These are phyloP conservation scores for Monosporozyma unispora DNA, from an alignment of 805 yeast species.

Conservation along the genomic window DNA sequence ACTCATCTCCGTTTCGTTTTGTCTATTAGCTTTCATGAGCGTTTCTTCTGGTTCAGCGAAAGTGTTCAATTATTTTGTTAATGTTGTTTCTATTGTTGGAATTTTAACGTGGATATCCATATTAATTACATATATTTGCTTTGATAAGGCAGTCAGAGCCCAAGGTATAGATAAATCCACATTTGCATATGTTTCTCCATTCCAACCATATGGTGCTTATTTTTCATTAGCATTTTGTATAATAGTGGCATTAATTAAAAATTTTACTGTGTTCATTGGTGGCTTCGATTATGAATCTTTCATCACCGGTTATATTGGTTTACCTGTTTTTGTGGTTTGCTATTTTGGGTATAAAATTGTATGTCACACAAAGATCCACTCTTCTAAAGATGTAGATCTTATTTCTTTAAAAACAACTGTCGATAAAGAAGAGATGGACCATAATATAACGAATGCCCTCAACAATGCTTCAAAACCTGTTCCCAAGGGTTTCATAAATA, in stretches of 20 bases:
- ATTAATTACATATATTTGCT: slow-evolving; percentile 44
- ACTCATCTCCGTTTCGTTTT: slow-evolving; percentile 41
- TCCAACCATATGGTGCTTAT: slow-evolving; percentile 59
- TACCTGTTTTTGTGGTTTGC: slow-evolving; percentile 44
- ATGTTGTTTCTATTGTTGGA: slow-evolving; percentile 53
- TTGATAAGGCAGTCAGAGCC: slow-evolving; percentile 46
- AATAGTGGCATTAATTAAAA: slow-evolving; percentile 52
- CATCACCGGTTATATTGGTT: slow-evolving; percentile 69
- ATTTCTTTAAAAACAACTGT: slow-evolving; percentile 13
- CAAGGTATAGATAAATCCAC: slow-evolving; percentile 37
- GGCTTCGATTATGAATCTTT: slow-evolving; percentile 52
- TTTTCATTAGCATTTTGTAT: slow-evolving; percentile 45
- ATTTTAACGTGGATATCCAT: slow-evolving; percentile 52
- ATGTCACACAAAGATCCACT: slow-evolving; percentile 39
- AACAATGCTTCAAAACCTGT: not conserved
- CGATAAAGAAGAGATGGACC: slow-evolving; percentile 20
- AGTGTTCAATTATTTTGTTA: slow-evolving; percentile 53
- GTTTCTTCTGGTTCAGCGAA: slow-evolving; percentile 40
- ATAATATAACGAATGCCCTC: not conserved
- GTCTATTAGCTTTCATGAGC: slow-evolving; percentile 47
- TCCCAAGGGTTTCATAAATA: not conserved
- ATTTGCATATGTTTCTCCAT: slow-evolving; percentile 54
- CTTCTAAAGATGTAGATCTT: slow-evolving; percentile 48
- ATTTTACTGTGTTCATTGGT: slow-evolving; percentile 60
- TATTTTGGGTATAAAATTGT: slow-evolving; percentile 49